Percentiles rank a stretch among this genome's conserved stretches.
phyloP scores from a whole-genome alignment of 305 asterid genomes.

The Withania somnifera region DNA sequence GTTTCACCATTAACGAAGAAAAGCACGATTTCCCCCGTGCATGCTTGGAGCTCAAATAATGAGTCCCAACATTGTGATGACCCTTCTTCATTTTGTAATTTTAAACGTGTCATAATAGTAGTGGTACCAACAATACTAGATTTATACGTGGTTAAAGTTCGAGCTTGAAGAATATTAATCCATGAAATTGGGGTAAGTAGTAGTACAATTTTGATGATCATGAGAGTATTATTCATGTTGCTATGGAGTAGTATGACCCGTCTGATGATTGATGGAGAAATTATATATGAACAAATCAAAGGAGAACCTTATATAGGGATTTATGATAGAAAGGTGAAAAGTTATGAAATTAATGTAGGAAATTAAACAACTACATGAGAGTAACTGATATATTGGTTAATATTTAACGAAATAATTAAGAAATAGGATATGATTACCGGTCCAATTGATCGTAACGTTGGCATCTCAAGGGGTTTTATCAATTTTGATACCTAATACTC shows the following conservation, averaged over 20 bases:
- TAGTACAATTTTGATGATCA: slow-evolving; percentile 15
- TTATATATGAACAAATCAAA: not conserved
- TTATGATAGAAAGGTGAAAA: not conserved
- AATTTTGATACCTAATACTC: not conserved
- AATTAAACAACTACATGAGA: not conserved
- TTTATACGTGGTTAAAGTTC: slow-evolving; percentile 6
- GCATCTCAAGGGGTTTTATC: not conserved
- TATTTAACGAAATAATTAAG: not conserved
- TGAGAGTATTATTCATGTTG: not conserved
- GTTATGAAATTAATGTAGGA: not conserved
- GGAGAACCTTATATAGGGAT: not conserved
- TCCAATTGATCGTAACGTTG: not conserved
- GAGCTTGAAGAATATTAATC: slow-evolving; percentile 14
- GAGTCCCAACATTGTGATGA: slow-evolving; percentile 46
- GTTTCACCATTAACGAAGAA: slow-evolving; percentile 68
- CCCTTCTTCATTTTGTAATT: slow-evolving; percentile 20
- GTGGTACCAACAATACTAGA: not conserved
- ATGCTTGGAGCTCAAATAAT: slow-evolving; percentile 40
- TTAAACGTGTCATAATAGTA: slow-evolving; percentile 18
- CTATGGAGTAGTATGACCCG: not conserved
- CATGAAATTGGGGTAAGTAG: slow-evolving; percentile 11
- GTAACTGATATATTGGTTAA: too few relatives aligned
- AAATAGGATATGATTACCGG: not conserved
- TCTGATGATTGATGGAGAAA: not conserved
- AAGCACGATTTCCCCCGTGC: slow-evolving; percentile 47